Evolutionary conservation across 2,329 filamentous ascomycete species (phyloP), one percentile per base, ranked within the genome.

Genomic region (Aspergillus alliaceus): DNA sequence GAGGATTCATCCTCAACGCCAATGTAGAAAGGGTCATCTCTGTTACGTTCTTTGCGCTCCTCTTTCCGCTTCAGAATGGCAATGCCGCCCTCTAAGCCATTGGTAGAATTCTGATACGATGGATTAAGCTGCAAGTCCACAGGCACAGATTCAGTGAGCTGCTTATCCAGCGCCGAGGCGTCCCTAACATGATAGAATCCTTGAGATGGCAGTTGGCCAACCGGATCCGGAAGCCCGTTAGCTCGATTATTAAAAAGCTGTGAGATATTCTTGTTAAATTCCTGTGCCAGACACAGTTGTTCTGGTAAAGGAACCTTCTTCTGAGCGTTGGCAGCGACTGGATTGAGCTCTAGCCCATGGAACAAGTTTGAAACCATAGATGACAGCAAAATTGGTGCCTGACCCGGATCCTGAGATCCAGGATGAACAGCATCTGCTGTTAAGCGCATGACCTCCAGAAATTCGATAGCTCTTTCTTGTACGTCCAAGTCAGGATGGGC

Each of bases 11-110:
- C 80, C 35, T 77, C 77, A 7, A 77, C 75, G 24, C 80, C 81
- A 68, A 99, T 98, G 70, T 99, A 99, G 73, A 96, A 99, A 0
- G 95, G 95, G 67, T 99, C 95, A 69, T 98, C 93, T 64, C 85
- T 90, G 72, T 96, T 91, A 56, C 91, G 85, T 70, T 96, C 92
- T 56, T 83, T 78, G 11, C 93, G 84, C 69, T 96, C 91, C 4
- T 88, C 86, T 65, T 88, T 90, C 60, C 90, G 84, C 60, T 87
- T 83, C 40, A 90, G 72, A 47, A 91, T 90, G 65, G 91, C 88
- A 1, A 88, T 80, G 59, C 93, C 90, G 31, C 93, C 86, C 54
- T 88, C 82, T 15, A 57, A 24, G 35, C 59, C 54, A 15, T 54
- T 62, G 3, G 66, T 37, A 14, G 50, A 29, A 35, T 68, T 69